phyloP scores from a whole-genome alignment of 495 filamentous ascomycete genomes.

The Talaromyces thailandensis region DNA sequence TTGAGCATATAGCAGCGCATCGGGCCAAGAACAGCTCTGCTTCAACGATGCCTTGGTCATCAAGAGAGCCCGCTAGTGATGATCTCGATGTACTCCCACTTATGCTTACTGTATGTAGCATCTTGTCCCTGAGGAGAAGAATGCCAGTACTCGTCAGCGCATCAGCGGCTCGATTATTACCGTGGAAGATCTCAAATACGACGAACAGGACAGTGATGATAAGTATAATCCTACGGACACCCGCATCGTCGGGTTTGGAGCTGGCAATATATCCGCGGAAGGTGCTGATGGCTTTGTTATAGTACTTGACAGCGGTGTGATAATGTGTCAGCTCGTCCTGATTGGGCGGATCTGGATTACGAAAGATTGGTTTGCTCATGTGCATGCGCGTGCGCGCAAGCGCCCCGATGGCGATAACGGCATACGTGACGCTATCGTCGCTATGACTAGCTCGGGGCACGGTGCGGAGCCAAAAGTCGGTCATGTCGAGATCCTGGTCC shows the following conservation, averaged over 20 bases:
- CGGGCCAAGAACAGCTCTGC: neutral
- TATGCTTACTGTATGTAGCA: neutral
- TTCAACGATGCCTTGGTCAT: neutral
- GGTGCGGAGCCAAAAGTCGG: neutral
- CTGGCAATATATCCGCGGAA: neutral
- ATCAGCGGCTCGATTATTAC: neutral
- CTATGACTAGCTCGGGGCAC: neutral
- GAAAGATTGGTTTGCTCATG: neutral
- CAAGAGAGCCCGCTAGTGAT: neutral
- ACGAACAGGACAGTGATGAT: neutral
- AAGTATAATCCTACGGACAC: neutral
- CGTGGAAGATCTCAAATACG: neutral
- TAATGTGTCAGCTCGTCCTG: neutral
- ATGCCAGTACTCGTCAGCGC: neutral
- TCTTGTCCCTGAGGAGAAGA: neutral
- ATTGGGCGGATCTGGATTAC: neutral
- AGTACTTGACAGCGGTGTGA: neutral
- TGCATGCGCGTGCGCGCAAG: neutral
- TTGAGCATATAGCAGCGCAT: neutral
- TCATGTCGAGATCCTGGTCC: neutral
- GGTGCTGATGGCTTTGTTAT: neutral
- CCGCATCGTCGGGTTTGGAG: neutral
- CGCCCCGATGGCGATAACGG: neutral
- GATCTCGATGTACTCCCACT: neutral
- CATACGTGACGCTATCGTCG: neutral